Conservation (phyloP, 2,329 filamentous ascomycete species). For the Aspergillus latus region DNA sequence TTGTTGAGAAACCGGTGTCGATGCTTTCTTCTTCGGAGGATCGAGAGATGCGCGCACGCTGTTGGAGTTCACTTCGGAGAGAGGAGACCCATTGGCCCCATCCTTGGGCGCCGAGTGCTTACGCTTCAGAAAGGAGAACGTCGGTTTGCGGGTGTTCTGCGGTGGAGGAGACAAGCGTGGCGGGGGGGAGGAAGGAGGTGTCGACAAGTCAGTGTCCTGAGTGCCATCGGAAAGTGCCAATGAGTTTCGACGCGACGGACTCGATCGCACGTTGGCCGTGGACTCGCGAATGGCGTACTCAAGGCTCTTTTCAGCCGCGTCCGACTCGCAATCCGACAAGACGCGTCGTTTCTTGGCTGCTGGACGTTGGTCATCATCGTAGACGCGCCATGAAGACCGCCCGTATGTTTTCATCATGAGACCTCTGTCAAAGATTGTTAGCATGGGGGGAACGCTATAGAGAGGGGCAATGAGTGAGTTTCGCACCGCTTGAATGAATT, state of each 20-base stretch:
- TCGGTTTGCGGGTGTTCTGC: slow-evolving; percentile 48
- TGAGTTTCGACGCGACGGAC: slow-evolving; percentile 49
- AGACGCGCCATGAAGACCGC: slow-evolving; percentile 49
- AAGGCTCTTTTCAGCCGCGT: slow-evolving; percentile 47
- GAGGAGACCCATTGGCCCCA: slow-evolving; percentile 31
- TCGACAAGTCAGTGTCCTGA: slow-evolving; percentile 47
- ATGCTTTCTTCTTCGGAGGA: slow-evolving; percentile 37
- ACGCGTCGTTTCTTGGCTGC: slow-evolving; percentile 49
- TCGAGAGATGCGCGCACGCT: slow-evolving; percentile 43
- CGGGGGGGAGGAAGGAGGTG: slow-evolving; percentile 55
- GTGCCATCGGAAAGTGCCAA: slow-evolving; percentile 45
- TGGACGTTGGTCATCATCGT: slow-evolving; percentile 45
- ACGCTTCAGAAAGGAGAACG: slow-evolving; percentile 52
- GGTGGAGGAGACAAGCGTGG: slow-evolving; percentile 45
- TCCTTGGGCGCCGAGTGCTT: slow-evolving; percentile 40
- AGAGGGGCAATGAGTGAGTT: slow-evolving; percentile 2
- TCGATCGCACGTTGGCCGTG: slow-evolving; percentile 46
- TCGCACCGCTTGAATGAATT: slow-evolving; percentile 52
- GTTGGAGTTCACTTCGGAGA: slow-evolving; percentile 49
- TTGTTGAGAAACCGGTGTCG: slow-evolving; percentile 30
- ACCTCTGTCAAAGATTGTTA: slow-evolving; percentile 35
- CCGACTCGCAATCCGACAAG: slow-evolving; percentile 34
- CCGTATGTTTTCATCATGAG: slow-evolving; percentile 53
- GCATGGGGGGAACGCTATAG: background rate
- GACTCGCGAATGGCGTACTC: slow-evolving; percentile 51